A percentile compares a stretch with the other conserved stretches of the same genome.
Evolutionary conservation across 345 rosid genomes (phyloP).

Genomic region (Firmiana major): DNA sequence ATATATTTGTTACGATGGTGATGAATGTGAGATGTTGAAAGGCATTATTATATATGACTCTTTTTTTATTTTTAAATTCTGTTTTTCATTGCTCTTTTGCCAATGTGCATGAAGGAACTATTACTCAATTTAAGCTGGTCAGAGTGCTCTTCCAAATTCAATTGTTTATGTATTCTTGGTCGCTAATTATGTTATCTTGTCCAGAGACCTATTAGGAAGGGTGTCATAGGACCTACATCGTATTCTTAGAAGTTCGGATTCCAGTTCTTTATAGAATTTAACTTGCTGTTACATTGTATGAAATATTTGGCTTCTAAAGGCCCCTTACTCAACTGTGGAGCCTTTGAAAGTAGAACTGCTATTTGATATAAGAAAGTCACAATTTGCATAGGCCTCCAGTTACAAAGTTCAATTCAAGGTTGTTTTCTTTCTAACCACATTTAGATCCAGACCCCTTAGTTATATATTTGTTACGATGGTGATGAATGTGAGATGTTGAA

Average conservation of each 20-base stretch:
- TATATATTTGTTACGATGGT: not conserved
- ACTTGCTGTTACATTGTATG: not conserved
- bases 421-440: not conserved
- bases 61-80: not conserved
- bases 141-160: not conserved
- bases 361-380: not conserved
- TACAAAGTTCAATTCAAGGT: slow-evolving; percentile 2
- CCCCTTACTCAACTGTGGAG: not conserved
- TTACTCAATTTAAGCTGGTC: not conserved
- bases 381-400: not conserved
- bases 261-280: not conserved
- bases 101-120: not conserved
- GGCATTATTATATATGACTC: not conserved
- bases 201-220: slow-evolving; percentile 81
- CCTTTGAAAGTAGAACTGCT: slow-evolving; percentile 1
- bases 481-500: not conserved
- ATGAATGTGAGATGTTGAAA: not conserved
- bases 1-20: not conserved
- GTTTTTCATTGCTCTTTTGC: not conserved
- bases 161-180: not conserved
- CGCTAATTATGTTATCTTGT: slow-evolving; percentile 5
- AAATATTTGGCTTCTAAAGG: not conserved
- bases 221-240: slow-evolving; percentile 61
- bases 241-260: not conserved
- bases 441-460: not conserved